phyloP scores from a whole-genome alignment of 140 eudicot species.

The Flaveria floridana region DNA sequence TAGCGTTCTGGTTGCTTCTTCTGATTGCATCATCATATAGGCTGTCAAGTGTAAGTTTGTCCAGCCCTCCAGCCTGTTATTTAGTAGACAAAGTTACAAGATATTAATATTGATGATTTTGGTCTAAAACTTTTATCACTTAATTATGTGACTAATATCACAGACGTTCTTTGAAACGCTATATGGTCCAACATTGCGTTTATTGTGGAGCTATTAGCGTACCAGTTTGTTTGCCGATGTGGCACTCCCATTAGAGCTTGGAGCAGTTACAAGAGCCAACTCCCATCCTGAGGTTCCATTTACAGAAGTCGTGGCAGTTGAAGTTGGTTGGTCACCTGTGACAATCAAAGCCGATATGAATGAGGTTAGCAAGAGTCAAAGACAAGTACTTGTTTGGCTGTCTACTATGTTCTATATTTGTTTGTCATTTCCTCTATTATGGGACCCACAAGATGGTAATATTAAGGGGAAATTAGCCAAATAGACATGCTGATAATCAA shows the following conservation, averaged over 20 bases:
- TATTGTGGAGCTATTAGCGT: slow-evolving; percentile 6
- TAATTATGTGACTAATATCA: background rate
- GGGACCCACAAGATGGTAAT: slow-evolving; percentile 15
- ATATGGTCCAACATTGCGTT: background rate
- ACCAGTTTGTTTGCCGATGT: slow-evolving; percentile 47
- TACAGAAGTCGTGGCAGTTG: slow-evolving; percentile 30
- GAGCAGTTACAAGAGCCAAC: slow-evolving; percentile 75
- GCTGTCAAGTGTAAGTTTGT: slow-evolving; percentile 50
- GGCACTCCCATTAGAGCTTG: slow-evolving; percentile 61
- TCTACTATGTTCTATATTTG: slow-evolving; percentile 17
- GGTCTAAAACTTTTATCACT: background rate
- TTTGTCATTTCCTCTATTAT: slow-evolving; percentile 10
- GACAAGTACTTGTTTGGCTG: slow-evolving; percentile 3
- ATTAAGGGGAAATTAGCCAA: background rate
- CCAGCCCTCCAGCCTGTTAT: slow-evolving; percentile 54
- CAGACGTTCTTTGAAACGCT: background rate
- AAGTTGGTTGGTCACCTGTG: slow-evolving; percentile 31
- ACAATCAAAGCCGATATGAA: background rate
- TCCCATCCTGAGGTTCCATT: slow-evolving; percentile 62
- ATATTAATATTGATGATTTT: background rate
- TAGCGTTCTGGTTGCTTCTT: slow-evolving; percentile 40
- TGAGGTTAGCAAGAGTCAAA: slow-evolving; percentile 20
- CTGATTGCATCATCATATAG: slow-evolving; percentile 50
- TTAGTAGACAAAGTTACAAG: background rate
- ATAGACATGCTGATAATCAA: background rate